Evolutionary conservation across 495 filamentous ascomycete genomes (phyloP), one percentile per base, ranked within the genome.

Genomic region (Daldinia decipiens): DNA sequence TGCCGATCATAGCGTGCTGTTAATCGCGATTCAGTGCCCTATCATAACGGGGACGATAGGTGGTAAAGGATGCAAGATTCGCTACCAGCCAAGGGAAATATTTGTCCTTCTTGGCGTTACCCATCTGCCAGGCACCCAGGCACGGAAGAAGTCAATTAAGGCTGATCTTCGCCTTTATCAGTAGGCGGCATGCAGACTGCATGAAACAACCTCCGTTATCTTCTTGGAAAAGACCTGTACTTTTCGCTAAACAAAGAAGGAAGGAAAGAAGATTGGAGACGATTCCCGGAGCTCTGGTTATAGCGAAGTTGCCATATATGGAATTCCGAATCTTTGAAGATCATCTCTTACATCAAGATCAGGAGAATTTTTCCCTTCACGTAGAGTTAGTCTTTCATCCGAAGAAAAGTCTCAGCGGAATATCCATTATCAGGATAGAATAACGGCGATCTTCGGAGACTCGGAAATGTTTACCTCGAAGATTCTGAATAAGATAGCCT

Each of bases 101-200:
- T 65, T 47, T 47, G 52, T 62, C 52, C 19, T 56, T 45, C 57
- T 65, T 68, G 61, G 61, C 65, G 7, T 29, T 38, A 52, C 34
- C 65, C 65, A 62, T 62, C 70, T 73, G 65, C 65, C 65, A 73
- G 70, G 70, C 24, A 73, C 70, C 34, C 65, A 69, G 62, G 62
- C 65, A 63, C 62, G 70, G 70, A 66, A 62, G 27, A 69, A 69
- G 43, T 69, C 65, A 69, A 69, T 73, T 69, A 31, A 68, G 70
- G 70, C 70, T 65, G 70, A 73, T 73, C 70, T 73, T 73, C 61
- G 39, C 70, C 70, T 69, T 58, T 69, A 73, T 51, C 61, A 68
- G 70, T 65, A 68, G 70, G 60, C 70, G 43, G 56, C 56, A 47
- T 65, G 24, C 65, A 51, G 34, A 60, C 56, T 62, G 50, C 65